Evolutionary conservation across 2,329 filamentous ascomycete genomes (phyloP), one percentile per base, ranked within the genome.

Genomic region (Phaeophleospora eucalypticola): DNA sequence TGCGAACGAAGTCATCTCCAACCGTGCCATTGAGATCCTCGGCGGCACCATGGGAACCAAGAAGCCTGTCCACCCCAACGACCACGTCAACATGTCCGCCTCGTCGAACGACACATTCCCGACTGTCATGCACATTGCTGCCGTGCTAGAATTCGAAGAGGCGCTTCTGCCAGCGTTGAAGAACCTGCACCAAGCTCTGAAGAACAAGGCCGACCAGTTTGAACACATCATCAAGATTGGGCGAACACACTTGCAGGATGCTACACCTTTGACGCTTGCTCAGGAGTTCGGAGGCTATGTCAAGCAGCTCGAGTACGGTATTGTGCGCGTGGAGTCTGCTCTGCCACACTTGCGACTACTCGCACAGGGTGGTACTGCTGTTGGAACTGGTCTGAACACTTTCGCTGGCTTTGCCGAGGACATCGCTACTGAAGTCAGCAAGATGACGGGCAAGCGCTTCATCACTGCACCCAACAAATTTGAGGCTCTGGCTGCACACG

Each of bases 51-150:
- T 89, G 87, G 93, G 93, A 61, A 84, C 78, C 81, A 97, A 97
- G 84, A 95, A 94, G 78, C 93, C 93, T 20, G 93, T 98, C 56
- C 93, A 98, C 76, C 93, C 93, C 65, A 98, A 97, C 74, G 93
- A 98, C 77, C 93, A 98, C 71, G 93, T 98, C 72, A 98, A 98
- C 82, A 95, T 95, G 83, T 94, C 87, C 57, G 93, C 93, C 60
- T 96, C 89, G 41, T 97, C 93, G 65, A 98, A 98, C 77, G 93
- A 98, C 70, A 96, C 91, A 60, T 98, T 98, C 82, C 93, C 93
- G 35, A 97, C 93, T 58, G 93, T 96, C 68, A 98, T 98, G 93
- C 93, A 97, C 79, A 96, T 98, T 67, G 91, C 93, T 51, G 91
- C 91, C 54, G 90, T 97, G 40, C 80, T 97, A 51, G 93, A 97